These are phyloP conservation scores for Cenchrus purpureus DNA, from an alignment of 176 grass and related monocot genomes.

Conservation along the genomic window DNA sequence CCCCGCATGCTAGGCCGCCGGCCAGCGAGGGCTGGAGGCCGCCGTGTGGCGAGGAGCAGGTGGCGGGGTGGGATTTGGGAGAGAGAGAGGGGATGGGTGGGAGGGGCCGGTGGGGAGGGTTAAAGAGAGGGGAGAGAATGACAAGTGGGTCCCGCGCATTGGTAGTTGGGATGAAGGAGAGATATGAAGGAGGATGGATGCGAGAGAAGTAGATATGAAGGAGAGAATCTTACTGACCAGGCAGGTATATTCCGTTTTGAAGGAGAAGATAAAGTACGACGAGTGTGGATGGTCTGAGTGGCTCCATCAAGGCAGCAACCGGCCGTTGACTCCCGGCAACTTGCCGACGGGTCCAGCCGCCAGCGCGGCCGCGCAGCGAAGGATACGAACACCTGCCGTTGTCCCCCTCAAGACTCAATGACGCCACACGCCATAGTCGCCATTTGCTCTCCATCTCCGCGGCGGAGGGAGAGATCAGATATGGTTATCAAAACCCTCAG, in stretches of 20 bases:
- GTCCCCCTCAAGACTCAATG: conserved; percentile 29
- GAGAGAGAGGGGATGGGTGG: too few relatives aligned
- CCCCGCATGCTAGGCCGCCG: too few relatives aligned
- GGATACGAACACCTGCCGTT: conserved; percentile 26
- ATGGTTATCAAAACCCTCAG: conserved; percentile 22
- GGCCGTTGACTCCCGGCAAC: conserved; percentile 28
- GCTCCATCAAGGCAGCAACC: background rate
- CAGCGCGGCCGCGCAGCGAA: background rate
- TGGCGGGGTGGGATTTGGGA: too few relatives aligned
- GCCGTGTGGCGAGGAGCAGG: too few relatives aligned
- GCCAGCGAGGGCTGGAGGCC: too few relatives aligned
- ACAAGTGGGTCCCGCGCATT: too few relatives aligned
- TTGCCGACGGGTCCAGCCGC: conserved; percentile 18
- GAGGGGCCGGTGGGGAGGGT: too few relatives aligned
- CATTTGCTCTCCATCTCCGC: conserved; percentile 16
- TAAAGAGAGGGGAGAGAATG: too few relatives aligned
- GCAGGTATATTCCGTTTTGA: background rate
- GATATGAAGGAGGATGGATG: too few relatives aligned
- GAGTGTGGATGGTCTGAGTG: background rate
- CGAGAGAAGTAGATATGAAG: too few relatives aligned
- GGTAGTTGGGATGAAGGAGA: too few relatives aligned
- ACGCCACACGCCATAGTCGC: background rate
- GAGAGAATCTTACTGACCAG: too few relatives aligned
- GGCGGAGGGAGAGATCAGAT: background rate
- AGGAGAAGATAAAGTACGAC: background rate